These are phyloP conservation scores for Amaranthus cruentus DNA, from an alignment of 148 eudicot genomes.

Conservation along the genomic window DNA sequence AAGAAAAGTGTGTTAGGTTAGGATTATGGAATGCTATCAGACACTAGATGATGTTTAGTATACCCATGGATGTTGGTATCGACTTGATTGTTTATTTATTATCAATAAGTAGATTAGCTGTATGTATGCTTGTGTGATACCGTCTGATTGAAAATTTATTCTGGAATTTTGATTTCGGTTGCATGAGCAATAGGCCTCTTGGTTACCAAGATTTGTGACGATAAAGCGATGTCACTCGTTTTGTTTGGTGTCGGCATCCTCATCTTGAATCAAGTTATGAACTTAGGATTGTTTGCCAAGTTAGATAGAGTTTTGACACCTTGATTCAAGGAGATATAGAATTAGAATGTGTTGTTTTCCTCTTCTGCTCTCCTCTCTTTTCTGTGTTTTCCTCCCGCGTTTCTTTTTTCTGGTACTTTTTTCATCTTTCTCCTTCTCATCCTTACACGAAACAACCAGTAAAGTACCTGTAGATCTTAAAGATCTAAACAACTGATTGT, in stretches of 20 bases:
- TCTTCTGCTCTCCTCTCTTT: too few relatives aligned
- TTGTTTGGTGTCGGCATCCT: neutral
- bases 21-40: slow-evolving; percentile 8
- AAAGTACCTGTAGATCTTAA: too few relatives aligned
- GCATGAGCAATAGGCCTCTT: neutral
- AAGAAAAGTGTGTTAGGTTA: slow-evolving; percentile 9
- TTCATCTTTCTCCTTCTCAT: too few relatives aligned
- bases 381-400: too few relatives aligned
- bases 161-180: neutral
- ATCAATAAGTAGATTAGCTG: slow-evolving; percentile 11
- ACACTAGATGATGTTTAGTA: slow-evolving; percentile 2
- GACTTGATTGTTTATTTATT: slow-evolving; percentile 13
- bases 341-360: too few relatives aligned
- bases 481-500: too few relatives aligned
- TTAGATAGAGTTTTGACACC: too few relatives aligned
- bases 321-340: too few relatives aligned
- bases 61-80: slow-evolving; percentile 13
- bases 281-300: too few relatives aligned
- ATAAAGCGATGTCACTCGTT: neutral
- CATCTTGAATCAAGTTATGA: too few relatives aligned
- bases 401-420: too few relatives aligned
- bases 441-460: too few relatives aligned
- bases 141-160: neutral
- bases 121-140: neutral
- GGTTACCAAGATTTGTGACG: neutral